Conservation (phyloP, 768 basidiomycete species). For the Suillus lakei region DNA sequence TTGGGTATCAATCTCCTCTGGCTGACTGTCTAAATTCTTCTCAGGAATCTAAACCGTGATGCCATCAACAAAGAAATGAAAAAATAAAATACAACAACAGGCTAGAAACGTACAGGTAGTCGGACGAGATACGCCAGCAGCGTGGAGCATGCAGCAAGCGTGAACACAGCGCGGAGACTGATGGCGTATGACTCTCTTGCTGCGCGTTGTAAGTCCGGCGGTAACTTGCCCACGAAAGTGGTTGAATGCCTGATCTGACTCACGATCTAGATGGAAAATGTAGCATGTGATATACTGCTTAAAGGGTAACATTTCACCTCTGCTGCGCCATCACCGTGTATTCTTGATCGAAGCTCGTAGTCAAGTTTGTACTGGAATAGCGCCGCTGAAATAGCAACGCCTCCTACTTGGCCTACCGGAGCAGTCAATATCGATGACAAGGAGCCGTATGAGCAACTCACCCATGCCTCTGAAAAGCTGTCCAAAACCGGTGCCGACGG, state of each 20-base stretch:
- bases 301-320: constrained; percentile 38
- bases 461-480: constrained; percentile 66
- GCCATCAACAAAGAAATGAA: neutral
- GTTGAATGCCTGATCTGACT: constrained; percentile 56
- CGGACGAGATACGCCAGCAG: constrained; percentile 55
- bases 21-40: constrained; percentile 23
- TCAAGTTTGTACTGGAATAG: constrained; percentile 60
- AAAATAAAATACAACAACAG: neutral
- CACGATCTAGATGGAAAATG: constrained; percentile 45
- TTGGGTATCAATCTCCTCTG: neutral
- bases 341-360: constrained; percentile 47
- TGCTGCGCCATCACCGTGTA: constrained; percentile 47
- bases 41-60: constrained; percentile 41
- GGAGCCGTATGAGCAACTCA: constrained; percentile 21
- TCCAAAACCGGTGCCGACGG: constrained; percentile 62
- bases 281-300: neutral
- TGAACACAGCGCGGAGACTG: constrained; percentile 57
- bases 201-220: constrained; percentile 49
- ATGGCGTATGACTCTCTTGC: constrained; percentile 60
- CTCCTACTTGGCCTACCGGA: constrained; percentile 57
- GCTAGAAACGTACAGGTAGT: constrained; percentile 47
- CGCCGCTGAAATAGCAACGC: constrained; percentile 62
- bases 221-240: constrained; percentile 49
- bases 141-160: constrained; percentile 54
- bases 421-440: neutral